Evolutionary conservation across 768 basidiomycete genomes (phyloP), one percentile per base, ranked within the genome.

Genomic region (Mrakia frigida): DNA sequence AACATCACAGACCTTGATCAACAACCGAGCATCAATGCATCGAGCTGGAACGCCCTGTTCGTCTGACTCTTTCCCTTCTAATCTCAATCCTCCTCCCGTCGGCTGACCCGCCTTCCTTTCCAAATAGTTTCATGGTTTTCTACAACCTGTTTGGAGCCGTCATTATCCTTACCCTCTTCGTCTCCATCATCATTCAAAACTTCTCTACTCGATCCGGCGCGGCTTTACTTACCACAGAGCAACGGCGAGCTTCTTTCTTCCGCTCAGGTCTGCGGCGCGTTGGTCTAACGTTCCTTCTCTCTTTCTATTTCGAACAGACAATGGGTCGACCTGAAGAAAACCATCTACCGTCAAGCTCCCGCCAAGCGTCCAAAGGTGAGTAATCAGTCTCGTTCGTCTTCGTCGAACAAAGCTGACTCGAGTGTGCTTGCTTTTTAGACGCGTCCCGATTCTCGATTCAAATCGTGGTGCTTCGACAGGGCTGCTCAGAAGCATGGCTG

Each of bases 141-240:
- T 98, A 93, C 84, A 96, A 96, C 81, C 85, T 97, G 53, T 85
- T 98, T 77, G 96, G 96, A 39, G 94, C 87, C 0, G 91, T 94
- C 37, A 90, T 97, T 61, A 92, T 94, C 80, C 85, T 94, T 79
- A 94, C 94, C 0, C 87, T 77, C 9, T 77, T 77, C 63, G 76
- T 77, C 71, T 37, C 71, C 2, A 92, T 98, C 83, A 97, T 98
- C 84, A 97, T 98, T 81, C 90, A 90, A 65, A 95, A 95, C 83
- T 97, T 97, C 84, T 90, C 89, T 69, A 88, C 89, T 2, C 90
- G 91, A 78, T 94, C 93, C 3, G 95, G 95, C 23, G 88, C 89
- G 6, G 94, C 94, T 0, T 88, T 94, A 67, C 84, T 96, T 43
- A 97, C 94, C 0, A 87, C 90, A 74, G 87, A 93, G 23, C 96